These are phyloP conservation scores for Boletus edulis DNA, from an alignment of 768 basidiomycete species.

Conservation along the genomic window DNA sequence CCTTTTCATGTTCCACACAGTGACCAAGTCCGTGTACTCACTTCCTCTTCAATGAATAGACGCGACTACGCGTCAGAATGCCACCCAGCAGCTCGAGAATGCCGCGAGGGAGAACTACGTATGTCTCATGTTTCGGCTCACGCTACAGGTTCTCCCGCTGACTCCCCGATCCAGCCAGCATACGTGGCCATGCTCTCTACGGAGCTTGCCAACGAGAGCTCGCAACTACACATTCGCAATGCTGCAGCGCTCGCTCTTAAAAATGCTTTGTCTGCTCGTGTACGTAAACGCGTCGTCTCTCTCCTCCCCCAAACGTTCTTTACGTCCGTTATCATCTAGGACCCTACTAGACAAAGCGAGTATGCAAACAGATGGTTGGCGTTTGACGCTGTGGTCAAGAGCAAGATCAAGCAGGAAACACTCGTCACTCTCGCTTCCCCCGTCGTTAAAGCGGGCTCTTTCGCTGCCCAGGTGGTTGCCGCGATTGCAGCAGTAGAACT, in stretches of 20 bases:
- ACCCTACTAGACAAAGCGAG: slow-evolving; percentile 68
- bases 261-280: slow-evolving; percentile 88
- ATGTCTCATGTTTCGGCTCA: slow-evolving; percentile 42
- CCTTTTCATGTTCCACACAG: slow-evolving; percentile 28
- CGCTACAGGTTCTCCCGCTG: background rate
- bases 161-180: slow-evolving; percentile 58
- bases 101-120: slow-evolving; percentile 90
- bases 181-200: slow-evolving; percentile 91
- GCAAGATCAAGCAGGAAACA: slow-evolving; percentile 85
- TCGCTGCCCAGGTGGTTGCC: slow-evolving; percentile 91
- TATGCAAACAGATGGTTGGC: slow-evolving; percentile 79
- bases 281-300: slow-evolving; percentile 44
- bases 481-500: slow-evolving; percentile 94
- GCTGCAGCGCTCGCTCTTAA: slow-evolving; percentile 98
- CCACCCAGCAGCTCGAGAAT: slow-evolving; percentile 83
- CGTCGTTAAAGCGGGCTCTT: slow-evolving; percentile 69
- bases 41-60: slow-evolving; percentile 48
- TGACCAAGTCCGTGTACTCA: slow-evolving; percentile 29
- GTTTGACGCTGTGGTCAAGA: slow-evolving; percentile 63
- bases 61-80: slow-evolving; percentile 86
- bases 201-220: slow-evolving; percentile 77
- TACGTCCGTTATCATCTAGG: slow-evolving; percentile 45
- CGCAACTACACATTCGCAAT: slow-evolving; percentile 74
- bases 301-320: slow-evolving; percentile 11
- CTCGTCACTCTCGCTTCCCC: slow-evolving; percentile 80